phyloP scores from a whole-genome alignment of 2,329 filamentous ascomycete genomes.

The Alternaria rosae region DNA sequence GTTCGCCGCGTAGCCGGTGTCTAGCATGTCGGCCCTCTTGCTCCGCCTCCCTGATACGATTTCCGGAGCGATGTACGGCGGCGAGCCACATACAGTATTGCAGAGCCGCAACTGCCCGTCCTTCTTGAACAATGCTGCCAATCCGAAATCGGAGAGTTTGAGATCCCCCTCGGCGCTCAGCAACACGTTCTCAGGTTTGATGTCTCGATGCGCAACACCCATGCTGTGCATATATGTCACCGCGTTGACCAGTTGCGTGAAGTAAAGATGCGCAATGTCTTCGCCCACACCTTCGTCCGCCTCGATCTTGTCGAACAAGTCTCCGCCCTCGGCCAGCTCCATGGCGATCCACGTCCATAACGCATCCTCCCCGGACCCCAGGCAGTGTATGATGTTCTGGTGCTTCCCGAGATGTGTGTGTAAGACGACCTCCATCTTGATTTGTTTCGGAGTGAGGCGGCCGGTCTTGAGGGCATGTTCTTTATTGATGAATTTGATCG shows the following conservation, averaged over 20 bases:
- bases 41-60: constrained; percentile 66
- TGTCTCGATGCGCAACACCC: constrained; percentile 84
- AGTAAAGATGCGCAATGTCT: constrained; percentile 96
- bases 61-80: constrained; percentile 96
- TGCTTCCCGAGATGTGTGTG: constrained; percentile 90
- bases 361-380: constrained; percentile 82
- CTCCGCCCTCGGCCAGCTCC: constrained; percentile 94
- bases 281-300: constrained; percentile 93
- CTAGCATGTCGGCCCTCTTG: constrained; percentile 57
- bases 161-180: constrained; percentile 83
- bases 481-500: constrained; percentile 99
- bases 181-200: constrained; percentile 89
- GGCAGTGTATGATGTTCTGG: constrained; percentile 92
- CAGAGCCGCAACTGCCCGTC: constrained; percentile 83
- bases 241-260: constrained; percentile 86
- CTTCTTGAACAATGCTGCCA: constrained; percentile 92
- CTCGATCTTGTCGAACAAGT: constrained; percentile 99
- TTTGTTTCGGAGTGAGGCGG: constrained; percentile 85
- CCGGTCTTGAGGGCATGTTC: constrained; percentile 90
- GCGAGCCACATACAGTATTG: constrained; percentile 90
- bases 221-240: constrained; percentile 96
- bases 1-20: constrained; percentile 75
- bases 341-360: constrained; percentile 98
- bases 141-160: constrained; percentile 95
- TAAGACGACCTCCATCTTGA: constrained; percentile 88